phyloP scores from a whole-genome alignment of 1,139 yeast genomes.

The Wickerhamiella pararugosa region DNA sequence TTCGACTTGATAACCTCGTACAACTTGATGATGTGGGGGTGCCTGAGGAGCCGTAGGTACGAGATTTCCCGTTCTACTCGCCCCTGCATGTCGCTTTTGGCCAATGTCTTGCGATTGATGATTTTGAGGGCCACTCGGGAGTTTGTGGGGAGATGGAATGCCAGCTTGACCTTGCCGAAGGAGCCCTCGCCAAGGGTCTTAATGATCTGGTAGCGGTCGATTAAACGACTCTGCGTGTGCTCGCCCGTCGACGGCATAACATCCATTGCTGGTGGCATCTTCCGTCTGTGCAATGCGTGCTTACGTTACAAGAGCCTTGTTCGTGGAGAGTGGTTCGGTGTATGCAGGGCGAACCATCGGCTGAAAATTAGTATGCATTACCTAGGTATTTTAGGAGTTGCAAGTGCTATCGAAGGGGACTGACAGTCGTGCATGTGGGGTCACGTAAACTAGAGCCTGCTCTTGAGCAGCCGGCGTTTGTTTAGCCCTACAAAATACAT shows the following conservation, averaged over 20 bases:
- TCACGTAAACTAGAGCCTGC: background rate
- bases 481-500: constrained; percentile 48
- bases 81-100: constrained; percentile 96
- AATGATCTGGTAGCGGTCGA: constrained; percentile 88
- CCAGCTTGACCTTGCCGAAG: constrained; percentile 91
- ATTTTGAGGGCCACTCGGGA: constrained; percentile 90
- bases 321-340: too few relatives aligned
- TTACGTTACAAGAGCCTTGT: too few relatives aligned
- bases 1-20: constrained; percentile 93
- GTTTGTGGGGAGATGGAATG: constrained; percentile 84
- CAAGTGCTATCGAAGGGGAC: too few relatives aligned
- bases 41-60: constrained; percentile 74
- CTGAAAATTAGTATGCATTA: too few relatives aligned
- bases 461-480: constrained; percentile 6
- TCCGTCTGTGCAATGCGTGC: too few relatives aligned
- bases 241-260: constrained; percentile 7
- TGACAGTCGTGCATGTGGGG: background rate
- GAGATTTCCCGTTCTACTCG: constrained; percentile 90
- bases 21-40: constrained; percentile 91
- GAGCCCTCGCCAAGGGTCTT: constrained; percentile 96
- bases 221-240: constrained; percentile 24
- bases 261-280: constrained; percentile 2
- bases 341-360: too few relatives aligned
- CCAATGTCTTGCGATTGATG: constrained; percentile 83
- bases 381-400: too few relatives aligned